These are phyloP conservation scores for Globisporangium radiosum DNA, from an alignment of 352 stramenopile species.

Conservation along the genomic window DNA sequence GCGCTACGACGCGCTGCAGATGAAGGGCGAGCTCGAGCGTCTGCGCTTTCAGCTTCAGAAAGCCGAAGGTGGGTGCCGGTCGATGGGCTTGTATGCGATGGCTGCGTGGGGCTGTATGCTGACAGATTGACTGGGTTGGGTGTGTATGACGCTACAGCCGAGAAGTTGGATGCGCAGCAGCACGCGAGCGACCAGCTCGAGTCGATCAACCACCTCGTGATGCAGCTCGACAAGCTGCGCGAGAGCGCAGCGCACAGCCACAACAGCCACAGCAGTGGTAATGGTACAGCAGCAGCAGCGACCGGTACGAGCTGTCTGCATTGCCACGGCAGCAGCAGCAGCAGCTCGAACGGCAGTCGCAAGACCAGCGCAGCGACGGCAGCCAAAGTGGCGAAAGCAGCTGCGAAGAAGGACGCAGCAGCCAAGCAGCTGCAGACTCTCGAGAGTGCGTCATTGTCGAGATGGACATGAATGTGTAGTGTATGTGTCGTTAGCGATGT, in stretches of 20 bases:
- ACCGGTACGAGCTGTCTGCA: conserved; percentile 23
- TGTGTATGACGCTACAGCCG: conserved; percentile 22
- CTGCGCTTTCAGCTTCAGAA: conserved; percentile 68
- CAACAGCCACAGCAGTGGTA: background rate
- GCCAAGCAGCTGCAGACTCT: conserved; percentile 17
- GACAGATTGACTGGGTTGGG: background rate
- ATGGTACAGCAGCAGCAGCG: background rate
- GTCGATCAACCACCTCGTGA: conserved; percentile 78
- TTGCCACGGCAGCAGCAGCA: conserved; percentile 16
- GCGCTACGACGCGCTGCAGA: conserved; percentile 59
- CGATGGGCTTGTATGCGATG: conserved; percentile 2
- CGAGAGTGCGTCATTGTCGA: conserved; percentile 19
- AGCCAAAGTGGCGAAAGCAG: background rate
- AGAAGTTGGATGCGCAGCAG: conserved; percentile 70
- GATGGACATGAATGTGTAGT: background rate
- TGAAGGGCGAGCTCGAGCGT: conserved; percentile 76
- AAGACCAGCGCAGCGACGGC: conserved; percentile 15
- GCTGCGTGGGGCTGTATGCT: background rate
- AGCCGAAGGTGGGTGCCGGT: conserved; percentile 38
- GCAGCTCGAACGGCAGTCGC: conserved; percentile 11
- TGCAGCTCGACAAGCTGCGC: conserved; percentile 62
- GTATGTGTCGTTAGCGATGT: background rate
- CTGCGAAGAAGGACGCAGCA: conserved; percentile 16
- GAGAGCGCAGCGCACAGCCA: conserved; percentile 20
- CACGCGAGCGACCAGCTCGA: conserved; percentile 73